phyloP scores from a whole-genome alignment of 805 yeast genomes.

The Ogataea nonfermentans region DNA sequence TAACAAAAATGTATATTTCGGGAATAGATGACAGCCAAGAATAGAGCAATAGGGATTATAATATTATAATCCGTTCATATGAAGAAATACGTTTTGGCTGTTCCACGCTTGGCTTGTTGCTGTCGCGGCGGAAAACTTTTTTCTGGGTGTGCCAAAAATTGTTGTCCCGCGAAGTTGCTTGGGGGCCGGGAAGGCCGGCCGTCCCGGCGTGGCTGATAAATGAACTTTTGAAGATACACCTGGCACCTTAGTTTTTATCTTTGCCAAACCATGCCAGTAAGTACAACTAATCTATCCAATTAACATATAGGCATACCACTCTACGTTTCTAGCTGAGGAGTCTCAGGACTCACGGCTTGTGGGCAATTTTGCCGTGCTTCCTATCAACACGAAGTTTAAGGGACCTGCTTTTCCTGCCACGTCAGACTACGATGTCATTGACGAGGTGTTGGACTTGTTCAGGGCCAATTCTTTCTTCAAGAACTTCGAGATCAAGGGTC shows the following conservation, averaged over 20 bases:
- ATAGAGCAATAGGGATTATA: slow-evolving; percentile 7
- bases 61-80: slow-evolving; percentile 10
- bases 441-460: slow-evolving; percentile 86
- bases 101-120: slow-evolving; percentile 9
- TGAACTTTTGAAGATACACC: slow-evolving; percentile 1
- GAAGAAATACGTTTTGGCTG: slow-evolving; percentile 9
- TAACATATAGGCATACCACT: slow-evolving; percentile 61
- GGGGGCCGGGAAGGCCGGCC: slow-evolving; percentile 1
- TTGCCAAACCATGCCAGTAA: slow-evolving; percentile 16
- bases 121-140: slow-evolving; percentile 8
- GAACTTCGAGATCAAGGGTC: slow-evolving; percentile 95
- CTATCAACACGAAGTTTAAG: slow-evolving; percentile 77
- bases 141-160: not conserved
- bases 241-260: slow-evolving; percentile 1
- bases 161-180: not conserved
- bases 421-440: slow-evolving; percentile 83
- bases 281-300: slow-evolving; percentile 1
- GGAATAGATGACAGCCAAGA: not conserved
- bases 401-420: slow-evolving; percentile 88
- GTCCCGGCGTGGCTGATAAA: not conserved
- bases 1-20: not conserved
- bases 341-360: slow-evolving; percentile 57
- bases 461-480: slow-evolving; percentile 95
- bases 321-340: slow-evolving; percentile 69
- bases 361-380: slow-evolving; percentile 81